Evolutionary conservation across 2,329 filamentous ascomycete genomes (phyloP).

Genomic region (Orbilia ellipsospora): DNA sequence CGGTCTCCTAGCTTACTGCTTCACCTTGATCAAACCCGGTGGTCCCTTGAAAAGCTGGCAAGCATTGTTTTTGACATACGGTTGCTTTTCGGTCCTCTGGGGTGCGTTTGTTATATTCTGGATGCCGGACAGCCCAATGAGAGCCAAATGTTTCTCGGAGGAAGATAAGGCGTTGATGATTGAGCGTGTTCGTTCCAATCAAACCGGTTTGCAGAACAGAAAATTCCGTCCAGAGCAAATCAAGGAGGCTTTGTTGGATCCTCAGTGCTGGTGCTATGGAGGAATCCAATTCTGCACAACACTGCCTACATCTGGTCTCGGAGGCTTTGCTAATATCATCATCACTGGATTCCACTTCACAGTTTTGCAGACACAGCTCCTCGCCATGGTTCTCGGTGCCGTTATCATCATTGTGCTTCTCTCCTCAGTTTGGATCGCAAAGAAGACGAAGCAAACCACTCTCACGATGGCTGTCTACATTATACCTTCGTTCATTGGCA

Average conservation of each 20-base stretch:
- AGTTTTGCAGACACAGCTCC: constrained; percentile 74
- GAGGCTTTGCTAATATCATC: constrained; percentile 79
- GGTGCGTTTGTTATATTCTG: constrained; percentile 64
- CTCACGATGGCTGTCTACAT: constrained; percentile 74
- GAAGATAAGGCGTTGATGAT: constrained; percentile 65
- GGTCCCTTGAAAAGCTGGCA: constrained; percentile 64
- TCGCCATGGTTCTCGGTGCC: constrained; percentile 79
- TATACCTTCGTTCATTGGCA: constrained; percentile 76
- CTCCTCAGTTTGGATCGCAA: constrained; percentile 74
- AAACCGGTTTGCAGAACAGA: constrained; percentile 61
- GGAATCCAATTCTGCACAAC: constrained; percentile 77
- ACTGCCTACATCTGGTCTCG: constrained; percentile 77
- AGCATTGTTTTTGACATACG: constrained; percentile 66
- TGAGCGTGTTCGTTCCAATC: constrained; percentile 61
- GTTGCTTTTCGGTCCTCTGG: constrained; percentile 64
- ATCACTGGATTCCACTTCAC: constrained; percentile 76
- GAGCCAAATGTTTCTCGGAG: constrained; percentile 66
- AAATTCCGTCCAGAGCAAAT: constrained; percentile 68
- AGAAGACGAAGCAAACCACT: constrained; percentile 76
- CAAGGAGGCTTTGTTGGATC: constrained; percentile 71
- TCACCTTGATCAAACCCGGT: constrained; percentile 56
- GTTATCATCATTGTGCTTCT: constrained; percentile 79
- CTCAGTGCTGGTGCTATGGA: constrained; percentile 74
- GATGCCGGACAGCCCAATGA: constrained; percentile 66
- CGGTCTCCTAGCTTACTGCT: constrained; percentile 72